These are phyloP conservation scores for Phaeosphaeria sp. DNA, from an alignment of 2,329 filamentous ascomycete species.

Conservation along the genomic window DNA sequence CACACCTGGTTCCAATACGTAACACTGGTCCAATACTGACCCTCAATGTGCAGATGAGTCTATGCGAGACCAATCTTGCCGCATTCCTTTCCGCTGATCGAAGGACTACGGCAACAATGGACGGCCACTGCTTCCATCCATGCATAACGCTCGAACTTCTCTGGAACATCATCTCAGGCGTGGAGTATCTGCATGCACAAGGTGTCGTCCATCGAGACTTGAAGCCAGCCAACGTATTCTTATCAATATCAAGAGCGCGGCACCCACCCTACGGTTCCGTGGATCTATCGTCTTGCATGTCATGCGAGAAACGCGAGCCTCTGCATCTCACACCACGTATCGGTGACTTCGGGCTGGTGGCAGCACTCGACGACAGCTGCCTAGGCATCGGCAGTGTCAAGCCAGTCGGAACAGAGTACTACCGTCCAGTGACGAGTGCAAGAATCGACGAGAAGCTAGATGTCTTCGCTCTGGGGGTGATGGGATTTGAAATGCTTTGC, in stretches of 20 bases:
- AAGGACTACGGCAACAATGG: conserved; percentile 13
- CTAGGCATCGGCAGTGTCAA: conserved; percentile 39
- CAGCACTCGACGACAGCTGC: conserved; percentile 54
- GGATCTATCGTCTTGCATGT: conserved; percentile 54
- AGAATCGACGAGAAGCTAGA: conserved; percentile 61
- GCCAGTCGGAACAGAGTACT: conserved; percentile 67
- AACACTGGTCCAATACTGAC: conserved; percentile 49
- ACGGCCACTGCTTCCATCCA: conserved; percentile 68
- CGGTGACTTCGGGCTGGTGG: conserved; percentile 72
- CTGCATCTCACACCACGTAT: conserved; percentile 65
- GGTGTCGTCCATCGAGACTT: conserved; percentile 70
- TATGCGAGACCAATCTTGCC: conserved; percentile 67
- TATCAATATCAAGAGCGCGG: conserved; percentile 55
- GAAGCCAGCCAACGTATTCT: conserved; percentile 72
- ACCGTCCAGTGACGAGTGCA: conserved; percentile 56
- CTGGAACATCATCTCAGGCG: conserved; percentile 65
- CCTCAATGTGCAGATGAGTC: conserved; percentile 72
- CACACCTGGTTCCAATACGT: conserved; percentile 27
- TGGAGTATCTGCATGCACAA: conserved; percentile 68
- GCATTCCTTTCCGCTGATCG: conserved; percentile 58
- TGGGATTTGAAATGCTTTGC: conserved; percentile 67
- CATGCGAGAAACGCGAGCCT: conserved; percentile 48
- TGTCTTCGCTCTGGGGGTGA: conserved; percentile 67
- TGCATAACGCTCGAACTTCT: conserved; percentile 64
- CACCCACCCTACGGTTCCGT: conserved; percentile 52